Conservation (phyloP, 495 filamentous ascomycete species). For the Trichoderma gamsii region DNA sequence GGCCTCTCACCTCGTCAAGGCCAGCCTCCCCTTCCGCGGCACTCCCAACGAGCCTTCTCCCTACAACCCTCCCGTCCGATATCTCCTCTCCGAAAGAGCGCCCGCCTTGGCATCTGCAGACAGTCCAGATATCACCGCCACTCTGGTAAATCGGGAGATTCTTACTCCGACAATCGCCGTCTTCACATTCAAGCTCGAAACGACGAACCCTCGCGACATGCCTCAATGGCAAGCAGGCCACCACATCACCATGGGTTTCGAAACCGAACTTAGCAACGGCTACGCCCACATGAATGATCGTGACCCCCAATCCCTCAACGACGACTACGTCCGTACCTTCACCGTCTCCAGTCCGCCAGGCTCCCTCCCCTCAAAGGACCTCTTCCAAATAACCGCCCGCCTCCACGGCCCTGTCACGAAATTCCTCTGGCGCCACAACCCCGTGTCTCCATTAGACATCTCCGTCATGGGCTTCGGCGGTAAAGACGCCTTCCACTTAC, state of each 20-base stretch:
- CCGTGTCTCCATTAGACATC: slow-evolving; percentile 50
- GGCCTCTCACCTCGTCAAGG: slow-evolving; percentile 54
- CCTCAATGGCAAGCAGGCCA: slow-evolving; percentile 58
- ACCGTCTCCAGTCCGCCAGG: slow-evolving; percentile 58
- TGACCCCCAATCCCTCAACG: slow-evolving; percentile 70
- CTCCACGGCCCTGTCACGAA: slow-evolving; percentile 61
- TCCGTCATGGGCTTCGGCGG: slow-evolving; percentile 68
- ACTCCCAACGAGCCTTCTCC: slow-evolving; percentile 51
- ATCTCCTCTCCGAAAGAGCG: slow-evolving; percentile 27
- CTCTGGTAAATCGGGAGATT: slow-evolving; percentile 44
- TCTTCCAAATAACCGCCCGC: slow-evolving; percentile 67
- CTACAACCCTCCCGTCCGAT: slow-evolving; percentile 52
- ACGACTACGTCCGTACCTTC: slow-evolving; percentile 77
- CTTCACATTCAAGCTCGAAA: slow-evolving; percentile 53
- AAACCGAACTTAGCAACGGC: slow-evolving; percentile 57
- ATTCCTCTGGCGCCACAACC: slow-evolving; percentile 55
- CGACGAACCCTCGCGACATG: slow-evolving; percentile 23
- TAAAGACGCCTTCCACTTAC: slow-evolving; percentile 37
- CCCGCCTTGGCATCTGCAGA: background rate
- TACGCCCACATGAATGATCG: slow-evolving; percentile 77
- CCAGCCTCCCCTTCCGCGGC: slow-evolving; percentile 63
- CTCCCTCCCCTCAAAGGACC: slow-evolving; percentile 20
- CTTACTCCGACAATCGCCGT: slow-evolving; percentile 60
- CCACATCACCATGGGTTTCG: slow-evolving; percentile 68
- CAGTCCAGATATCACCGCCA: slow-evolving; percentile 34